Percentiles rank a stretch among this genome's conserved stretches.
Conservation (phyloP, 352 stramenopile genomes). For the Phytophthora sansomeana region DNA sequence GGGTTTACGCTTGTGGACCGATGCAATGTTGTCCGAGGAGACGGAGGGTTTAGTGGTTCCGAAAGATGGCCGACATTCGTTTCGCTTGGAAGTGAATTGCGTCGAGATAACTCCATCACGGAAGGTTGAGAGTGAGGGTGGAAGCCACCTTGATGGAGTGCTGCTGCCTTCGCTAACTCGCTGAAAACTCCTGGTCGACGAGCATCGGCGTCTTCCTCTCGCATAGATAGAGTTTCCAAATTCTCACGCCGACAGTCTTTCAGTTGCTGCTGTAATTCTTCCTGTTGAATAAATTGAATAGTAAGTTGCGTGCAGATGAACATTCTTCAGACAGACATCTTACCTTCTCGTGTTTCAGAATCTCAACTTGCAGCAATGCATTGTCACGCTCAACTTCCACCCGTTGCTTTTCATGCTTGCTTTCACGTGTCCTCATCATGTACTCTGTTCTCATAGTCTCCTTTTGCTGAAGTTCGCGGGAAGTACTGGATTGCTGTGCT, state of each 20-base stretch:
- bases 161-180: constrained; percentile 34
- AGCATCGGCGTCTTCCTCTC: constrained; percentile 75
- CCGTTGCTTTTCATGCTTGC: constrained; percentile 57
- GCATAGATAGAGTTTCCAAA: constrained; percentile 61
- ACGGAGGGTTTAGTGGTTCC: background rate
- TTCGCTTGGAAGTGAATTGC: constrained; percentile 31
- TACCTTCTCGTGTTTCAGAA: constrained; percentile 56
- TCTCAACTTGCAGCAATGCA: constrained; percentile 49
- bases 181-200: constrained; percentile 56
- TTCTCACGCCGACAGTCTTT: constrained; percentile 53
- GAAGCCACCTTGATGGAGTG: constrained; percentile 2
- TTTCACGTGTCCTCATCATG: constrained; percentile 56
- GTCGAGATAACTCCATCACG: background rate
- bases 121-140: background rate
- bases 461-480: constrained; percentile 59
- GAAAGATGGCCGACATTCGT: background rate
- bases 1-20: constrained; percentile 18
- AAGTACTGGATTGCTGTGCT: constrained; percentile 54
- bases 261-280: constrained; percentile 45
- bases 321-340: background rate
- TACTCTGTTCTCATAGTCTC: constrained; percentile 66
- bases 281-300: constrained; percentile 16
- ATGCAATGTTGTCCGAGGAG: background rate
- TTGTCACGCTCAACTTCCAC: constrained; percentile 67
- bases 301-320: background rate